Base-by-base conservation (phyloP, 2,329 filamentous ascomycete species). In the Metarhizium robertsii region DNA sequence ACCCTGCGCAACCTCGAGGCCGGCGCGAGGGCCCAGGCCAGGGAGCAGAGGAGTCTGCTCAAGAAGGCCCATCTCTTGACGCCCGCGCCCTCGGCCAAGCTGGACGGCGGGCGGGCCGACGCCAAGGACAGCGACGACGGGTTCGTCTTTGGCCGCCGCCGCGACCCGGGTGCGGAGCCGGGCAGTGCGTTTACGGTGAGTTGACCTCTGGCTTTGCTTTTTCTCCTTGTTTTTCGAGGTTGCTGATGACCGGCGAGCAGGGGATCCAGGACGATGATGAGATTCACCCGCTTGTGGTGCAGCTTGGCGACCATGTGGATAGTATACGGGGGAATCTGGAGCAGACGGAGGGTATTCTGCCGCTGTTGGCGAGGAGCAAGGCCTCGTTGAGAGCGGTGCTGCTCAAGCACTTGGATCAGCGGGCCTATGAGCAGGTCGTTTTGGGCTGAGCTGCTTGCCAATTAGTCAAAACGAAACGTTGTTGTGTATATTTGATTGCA, bases 291-390 rank as follows among this genome's bases (percentile, higher is more conserved):
- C 62, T 81, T 3, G 75, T 73, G 0, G 65, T 71, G 16, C 79
- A 82, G 63, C 71, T 84, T 18, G 69, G 71, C 11, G 79, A 66
- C 53, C 80, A 84, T 59, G 77, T 82, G 68, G 78, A 83, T 57
- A 83, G 78, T 61, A 77, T 84, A 63, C 71, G 69, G 54, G 69
- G 69, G 47, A 84, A 84, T 61, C 68, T 83, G 43, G 68, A 73
- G 55, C 80, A 82, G 66, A 75, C 80, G 14, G 75, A 78, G 1
- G 77, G 75, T 6, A 70, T 84, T 4, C 61, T 75, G 6, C 76
- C 77, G 1, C 74, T 77, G 38, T 74, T 84, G 16, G 66, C 61
- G 18, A 73, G 69, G 55, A 79, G 73, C 60, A 72, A 70, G 52
- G 79, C 79, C 2, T 73, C 77, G 3, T 61, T 84, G 53, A 76